Conservation (phyloP, 768 basidiomycete genomes). For the Boletus eberwhitei region DNA sequence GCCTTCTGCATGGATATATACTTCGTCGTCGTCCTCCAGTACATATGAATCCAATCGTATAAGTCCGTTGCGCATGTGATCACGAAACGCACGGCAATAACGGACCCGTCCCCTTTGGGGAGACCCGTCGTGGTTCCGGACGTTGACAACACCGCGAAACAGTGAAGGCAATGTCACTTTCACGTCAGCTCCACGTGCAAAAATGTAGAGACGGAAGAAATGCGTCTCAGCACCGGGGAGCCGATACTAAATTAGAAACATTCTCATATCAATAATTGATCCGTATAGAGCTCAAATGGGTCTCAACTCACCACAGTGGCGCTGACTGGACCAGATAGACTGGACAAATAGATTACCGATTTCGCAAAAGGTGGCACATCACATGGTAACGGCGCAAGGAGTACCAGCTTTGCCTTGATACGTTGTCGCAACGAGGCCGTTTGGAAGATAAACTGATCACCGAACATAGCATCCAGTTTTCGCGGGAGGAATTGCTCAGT, state of each 20-base stretch:
- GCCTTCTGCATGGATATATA: constrained; percentile 29
- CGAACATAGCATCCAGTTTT: constrained; percentile 28
- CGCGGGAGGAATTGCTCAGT: constrained; percentile 29
- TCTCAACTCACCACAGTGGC: constrained; percentile 25
- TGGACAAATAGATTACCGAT: constrained; percentile 32
- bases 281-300: background rate
- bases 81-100: constrained; percentile 25
- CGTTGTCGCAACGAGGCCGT: constrained; percentile 17
- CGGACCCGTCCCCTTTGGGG: constrained; percentile 9
- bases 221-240: constrained; percentile 26
- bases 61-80: constrained; percentile 20
- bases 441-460: constrained; percentile 31
- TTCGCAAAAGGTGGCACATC: constrained; percentile 31
- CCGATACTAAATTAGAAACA: constrained; percentile 17
- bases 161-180: constrained; percentile 26
- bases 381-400: constrained; percentile 27
- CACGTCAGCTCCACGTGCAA: constrained; percentile 28
- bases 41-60: constrained; percentile 20
- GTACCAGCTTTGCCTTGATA: constrained; percentile 26
- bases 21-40: constrained; percentile 29
- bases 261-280: constrained; percentile 5
- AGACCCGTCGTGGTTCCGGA: constrained; percentile 16
- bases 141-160: constrained; percentile 28
- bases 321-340: constrained; percentile 22
- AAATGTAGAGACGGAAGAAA: constrained; percentile 29